These are phyloP conservation scores for Flaveria floridana DNA, from an alignment of 140 eudicot genomes.

Conservation along the genomic window DNA sequence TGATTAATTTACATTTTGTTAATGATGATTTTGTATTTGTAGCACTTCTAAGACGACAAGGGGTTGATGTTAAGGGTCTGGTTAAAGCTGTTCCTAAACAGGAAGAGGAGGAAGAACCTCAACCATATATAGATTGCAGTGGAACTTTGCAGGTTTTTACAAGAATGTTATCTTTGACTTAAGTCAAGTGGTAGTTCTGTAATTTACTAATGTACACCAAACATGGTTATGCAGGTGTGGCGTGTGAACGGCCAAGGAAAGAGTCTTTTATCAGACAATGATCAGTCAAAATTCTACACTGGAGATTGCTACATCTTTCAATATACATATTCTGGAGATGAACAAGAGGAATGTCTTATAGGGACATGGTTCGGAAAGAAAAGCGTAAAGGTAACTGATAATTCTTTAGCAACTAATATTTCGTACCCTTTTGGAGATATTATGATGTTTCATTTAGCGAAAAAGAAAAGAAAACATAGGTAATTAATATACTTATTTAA, in stretches of 20 bases:
- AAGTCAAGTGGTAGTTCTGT: conserved; percentile 2
- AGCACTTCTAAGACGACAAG: conserved; percentile 89
- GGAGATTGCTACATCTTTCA: conserved; percentile 95
- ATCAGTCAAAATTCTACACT: conserved; percentile 72
- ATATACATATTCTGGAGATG: conserved; percentile 78
- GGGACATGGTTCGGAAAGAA: conserved; percentile 95
- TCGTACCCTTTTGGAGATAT: neutral
- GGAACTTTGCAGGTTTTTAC: conserved; percentile 75
- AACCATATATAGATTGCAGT: conserved; percentile 76
- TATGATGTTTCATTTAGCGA: conserved; percentile 1
- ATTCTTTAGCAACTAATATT: conserved; percentile 13
- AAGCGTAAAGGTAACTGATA: conserved; percentile 77
- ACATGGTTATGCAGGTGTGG: conserved; percentile 66
- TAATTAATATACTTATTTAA: conserved; percentile 8
- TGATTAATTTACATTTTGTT: neutral
- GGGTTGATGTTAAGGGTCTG: conserved; percentile 85
- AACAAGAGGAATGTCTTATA: conserved; percentile 70
- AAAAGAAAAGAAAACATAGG: neutral
- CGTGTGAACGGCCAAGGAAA: conserved; percentile 66
- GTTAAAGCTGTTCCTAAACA: conserved; percentile 62
- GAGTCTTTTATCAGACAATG: conserved; percentile 52
- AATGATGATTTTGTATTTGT: conserved; percentile 27
- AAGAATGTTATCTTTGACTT: neutral
- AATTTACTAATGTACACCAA: neutral
- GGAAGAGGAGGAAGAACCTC: conserved; percentile 76